Evolutionary conservation across 331 rosid genomes (phyloP).

Genomic region (Stylosanthes scabra): DNA sequence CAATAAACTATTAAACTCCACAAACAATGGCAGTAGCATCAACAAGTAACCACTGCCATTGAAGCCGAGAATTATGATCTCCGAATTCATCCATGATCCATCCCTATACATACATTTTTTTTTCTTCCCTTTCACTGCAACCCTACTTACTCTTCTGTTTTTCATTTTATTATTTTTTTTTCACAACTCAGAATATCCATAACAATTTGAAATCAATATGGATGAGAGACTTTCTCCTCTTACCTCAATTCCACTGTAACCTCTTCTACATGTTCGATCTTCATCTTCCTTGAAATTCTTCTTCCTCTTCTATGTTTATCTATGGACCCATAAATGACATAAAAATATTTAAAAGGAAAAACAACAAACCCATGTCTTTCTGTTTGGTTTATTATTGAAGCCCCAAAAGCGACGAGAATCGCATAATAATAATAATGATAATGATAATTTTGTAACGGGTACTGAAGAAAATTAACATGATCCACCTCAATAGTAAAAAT

Average conservation of each 20-base stretch:
- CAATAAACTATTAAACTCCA: constrained; percentile 53
- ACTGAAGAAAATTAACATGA: constrained; percentile 33
- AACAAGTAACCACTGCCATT: constrained; percentile 40
- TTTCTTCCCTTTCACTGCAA: constrained; percentile 52
- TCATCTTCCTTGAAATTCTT: neutral
- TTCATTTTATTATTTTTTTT: constrained; percentile 67
- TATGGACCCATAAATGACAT: constrained; percentile 26
- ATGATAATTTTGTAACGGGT: constrained; percentile 33
- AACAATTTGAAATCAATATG: constrained; percentile 86
- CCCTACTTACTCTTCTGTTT: constrained; percentile 67
- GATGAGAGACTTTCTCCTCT: constrained; percentile 75
- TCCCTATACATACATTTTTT: constrained; percentile 75
- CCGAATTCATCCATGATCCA: constrained; percentile 69
- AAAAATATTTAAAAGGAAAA: constrained; percentile 4
- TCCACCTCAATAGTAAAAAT: constrained; percentile 40
- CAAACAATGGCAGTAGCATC: constrained; percentile 46
- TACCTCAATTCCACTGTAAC: constrained; percentile 61
- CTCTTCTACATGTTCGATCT: constrained; percentile 48
- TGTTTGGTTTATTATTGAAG: constrained; percentile 34
- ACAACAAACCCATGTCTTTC: constrained; percentile 42
- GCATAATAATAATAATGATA: constrained; percentile 45
- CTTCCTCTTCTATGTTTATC: neutral
- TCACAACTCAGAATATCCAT: constrained; percentile 83
- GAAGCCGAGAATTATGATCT: constrained; percentile 72
- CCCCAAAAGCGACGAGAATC: constrained; percentile 75